Conservation (phyloP, 345 rosid species). For the Citrus sinensis region DNA sequence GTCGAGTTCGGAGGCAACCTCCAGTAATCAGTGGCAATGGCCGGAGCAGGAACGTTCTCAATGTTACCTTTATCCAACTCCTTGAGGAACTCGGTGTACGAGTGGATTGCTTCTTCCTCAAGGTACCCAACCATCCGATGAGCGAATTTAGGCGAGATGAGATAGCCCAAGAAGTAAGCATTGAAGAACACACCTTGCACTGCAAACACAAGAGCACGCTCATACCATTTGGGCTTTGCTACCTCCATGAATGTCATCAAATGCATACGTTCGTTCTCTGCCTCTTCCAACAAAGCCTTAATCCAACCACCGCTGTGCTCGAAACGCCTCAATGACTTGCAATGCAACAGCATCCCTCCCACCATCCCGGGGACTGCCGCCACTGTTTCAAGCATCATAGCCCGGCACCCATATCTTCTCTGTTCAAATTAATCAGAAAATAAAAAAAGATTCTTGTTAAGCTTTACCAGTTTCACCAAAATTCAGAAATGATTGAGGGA, state of each 20-base stretch:
- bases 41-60: constrained; percentile 75
- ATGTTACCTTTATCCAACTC: constrained; percentile 76
- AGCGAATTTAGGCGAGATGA: constrained; percentile 71
- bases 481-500: neutral
- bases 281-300: constrained; percentile 70
- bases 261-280: constrained; percentile 91
- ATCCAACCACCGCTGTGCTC: constrained; percentile 92
- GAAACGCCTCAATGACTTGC: constrained; percentile 63
- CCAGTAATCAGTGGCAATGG: constrained; percentile 83
- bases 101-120: constrained; percentile 83
- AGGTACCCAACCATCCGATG: constrained; percentile 81
- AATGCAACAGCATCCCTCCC: constrained; percentile 73
- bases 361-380: constrained; percentile 90
- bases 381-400: constrained; percentile 89
- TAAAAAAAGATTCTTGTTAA: too few species aligned
- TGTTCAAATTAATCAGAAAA: constrained; percentile 24
- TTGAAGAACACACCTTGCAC: constrained; percentile 83
- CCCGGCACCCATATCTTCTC: constrained; percentile 72
- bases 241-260: constrained; percentile 93
- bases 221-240: constrained; percentile 67
- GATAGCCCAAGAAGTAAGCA: constrained; percentile 65
- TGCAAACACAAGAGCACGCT: constrained; percentile 61
- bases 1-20: constrained; percentile 55
- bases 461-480: neutral
- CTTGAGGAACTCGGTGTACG: constrained; percentile 78